Percentiles rank a stretch among this genome's conserved stretches.
Conservation (phyloP, 768 basidiomycete species). For the Leucocoprinus sp. region DNA sequence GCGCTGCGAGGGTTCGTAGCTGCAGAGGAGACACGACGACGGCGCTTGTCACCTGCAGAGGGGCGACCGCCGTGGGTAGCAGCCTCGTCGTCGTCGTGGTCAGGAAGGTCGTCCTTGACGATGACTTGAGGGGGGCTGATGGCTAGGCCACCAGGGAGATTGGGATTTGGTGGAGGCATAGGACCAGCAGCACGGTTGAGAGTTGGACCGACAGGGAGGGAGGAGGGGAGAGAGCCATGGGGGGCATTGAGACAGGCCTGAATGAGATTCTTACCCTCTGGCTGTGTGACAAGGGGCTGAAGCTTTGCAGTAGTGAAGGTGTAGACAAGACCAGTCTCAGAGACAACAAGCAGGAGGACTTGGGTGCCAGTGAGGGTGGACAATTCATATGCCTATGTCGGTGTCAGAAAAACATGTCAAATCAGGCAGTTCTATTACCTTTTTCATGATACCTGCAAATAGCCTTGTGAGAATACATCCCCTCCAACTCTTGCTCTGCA, state of each 20-base stretch:
- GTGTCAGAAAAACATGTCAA: slow-evolving; percentile 21
- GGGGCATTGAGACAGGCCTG: slow-evolving; percentile 96
- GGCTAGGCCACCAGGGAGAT: slow-evolving; percentile 70
- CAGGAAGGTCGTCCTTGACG: slow-evolving; percentile 51
- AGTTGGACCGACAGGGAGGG: slow-evolving; percentile 64
- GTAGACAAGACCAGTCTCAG: slow-evolving; percentile 98
- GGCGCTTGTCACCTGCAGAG: slow-evolving; percentile 51
- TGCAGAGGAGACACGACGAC: slow-evolving; percentile 55
- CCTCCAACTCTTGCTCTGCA: no score
- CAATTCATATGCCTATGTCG: slow-evolving; percentile 86
- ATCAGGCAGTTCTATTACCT: slow-evolving; percentile 58
- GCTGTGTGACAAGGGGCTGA: slow-evolving; percentile 95
- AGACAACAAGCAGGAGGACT: slow-evolving; percentile 94
- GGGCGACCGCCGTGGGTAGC: slow-evolving; percentile 42
- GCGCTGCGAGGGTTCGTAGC: slow-evolving; percentile 33
- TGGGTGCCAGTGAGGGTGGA: slow-evolving; percentile 98
- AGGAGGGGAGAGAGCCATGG: slow-evolving; percentile 69
- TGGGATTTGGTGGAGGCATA: slow-evolving; percentile 40
- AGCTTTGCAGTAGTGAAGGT: slow-evolving; percentile 98
- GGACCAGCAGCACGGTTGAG: slow-evolving; percentile 54
- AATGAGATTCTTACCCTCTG: slow-evolving; percentile 97
- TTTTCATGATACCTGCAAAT: slow-evolving; percentile 97
- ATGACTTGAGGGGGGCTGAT: slow-evolving; percentile 43
- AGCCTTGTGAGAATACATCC: slow-evolving; percentile 46
- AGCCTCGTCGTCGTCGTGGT: slow-evolving; percentile 46